Evolutionary conservation across 2,329 filamentous ascomycete genomes (phyloP).

Genomic region (Xylariaceae sp.): DNA sequence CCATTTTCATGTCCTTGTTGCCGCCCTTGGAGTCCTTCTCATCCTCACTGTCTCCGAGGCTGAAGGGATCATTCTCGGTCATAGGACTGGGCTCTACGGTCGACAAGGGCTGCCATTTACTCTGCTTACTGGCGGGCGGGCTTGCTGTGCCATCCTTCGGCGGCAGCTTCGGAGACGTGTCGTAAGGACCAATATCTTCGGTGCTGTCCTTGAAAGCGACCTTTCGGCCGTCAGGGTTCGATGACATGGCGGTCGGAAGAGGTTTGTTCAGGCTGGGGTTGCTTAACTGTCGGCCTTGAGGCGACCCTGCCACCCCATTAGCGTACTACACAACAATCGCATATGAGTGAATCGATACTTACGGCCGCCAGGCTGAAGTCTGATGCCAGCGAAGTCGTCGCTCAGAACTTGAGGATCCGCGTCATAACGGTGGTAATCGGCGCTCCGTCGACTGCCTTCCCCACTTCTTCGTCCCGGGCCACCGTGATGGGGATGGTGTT

Average conservation of each 20-base stretch:
- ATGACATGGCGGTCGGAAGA: conserved; percentile 49
- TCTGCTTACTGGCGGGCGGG: conserved; percentile 58
- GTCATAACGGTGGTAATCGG: conserved; percentile 89
- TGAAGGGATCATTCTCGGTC: conserved; percentile 91
- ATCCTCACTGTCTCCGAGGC: conserved; percentile 90
- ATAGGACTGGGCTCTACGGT: conserved; percentile 81
- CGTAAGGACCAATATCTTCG: conserved; percentile 79
- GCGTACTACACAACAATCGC: conserved; percentile 42
- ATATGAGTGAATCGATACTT: conserved; percentile 31
- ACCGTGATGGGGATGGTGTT: conserved; percentile 21
- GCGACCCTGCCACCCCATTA: conserved; percentile 37
- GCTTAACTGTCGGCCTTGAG: conserved; percentile 44
- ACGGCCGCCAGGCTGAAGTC: conserved; percentile 60
- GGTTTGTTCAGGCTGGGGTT: conserved; percentile 74
- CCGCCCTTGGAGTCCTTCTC: conserved; percentile 73
- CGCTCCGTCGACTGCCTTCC: conserved; percentile 66
- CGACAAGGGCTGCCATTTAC: conserved; percentile 96
- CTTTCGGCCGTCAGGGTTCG: conserved; percentile 48
- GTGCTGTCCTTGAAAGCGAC: conserved; percentile 60
- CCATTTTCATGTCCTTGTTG: conserved; percentile 49
- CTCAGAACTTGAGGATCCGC: conserved; percentile 86
- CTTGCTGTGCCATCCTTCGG: conserved; percentile 46
- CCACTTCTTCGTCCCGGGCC: conserved; percentile 46
- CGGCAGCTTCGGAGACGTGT: conserved; percentile 54
- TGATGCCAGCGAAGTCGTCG: conserved; percentile 79